A percentile compares a stretch with the other conserved stretches of the same genome.
Evolutionary conservation across 257 asterid species (phyloP).

Genomic region (Gentiana dahurica): DNA sequence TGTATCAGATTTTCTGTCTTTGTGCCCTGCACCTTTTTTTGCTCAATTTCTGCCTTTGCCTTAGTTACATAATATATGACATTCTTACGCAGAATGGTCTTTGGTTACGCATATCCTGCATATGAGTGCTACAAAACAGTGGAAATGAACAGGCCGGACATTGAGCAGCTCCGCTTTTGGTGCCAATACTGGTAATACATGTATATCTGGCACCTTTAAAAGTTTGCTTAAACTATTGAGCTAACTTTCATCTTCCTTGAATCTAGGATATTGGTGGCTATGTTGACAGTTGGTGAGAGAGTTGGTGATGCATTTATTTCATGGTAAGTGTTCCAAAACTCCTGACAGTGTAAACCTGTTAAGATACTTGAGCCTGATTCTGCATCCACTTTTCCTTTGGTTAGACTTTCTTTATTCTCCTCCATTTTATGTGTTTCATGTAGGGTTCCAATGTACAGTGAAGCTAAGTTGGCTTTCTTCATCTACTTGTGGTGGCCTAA

Average conservation of each 20-base stretch:
- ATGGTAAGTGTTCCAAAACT: slow-evolving; percentile 38
- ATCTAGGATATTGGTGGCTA: slow-evolving; percentile 85
- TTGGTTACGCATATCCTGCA: slow-evolving; percentile 94
- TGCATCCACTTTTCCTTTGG: slow-evolving; percentile 6
- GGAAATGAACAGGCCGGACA: slow-evolving; percentile 85
- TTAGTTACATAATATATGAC: slow-evolving; percentile 7
- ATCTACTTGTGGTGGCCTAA: slow-evolving; percentile 92
- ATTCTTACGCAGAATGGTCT: slow-evolving; percentile 48
- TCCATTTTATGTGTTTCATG: slow-evolving; percentile 31
- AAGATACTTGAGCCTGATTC: neutral
- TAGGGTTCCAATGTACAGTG: too few relatives aligned
- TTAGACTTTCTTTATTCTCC: slow-evolving; percentile 1
- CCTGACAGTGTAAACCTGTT: neutral
- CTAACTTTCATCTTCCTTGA: slow-evolving; percentile 3
- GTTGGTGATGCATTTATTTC: slow-evolving; percentile 78
- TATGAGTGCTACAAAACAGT: slow-evolving; percentile 81
- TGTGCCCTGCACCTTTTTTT: too few relatives aligned
- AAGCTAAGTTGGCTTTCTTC: slow-evolving; percentile 94
- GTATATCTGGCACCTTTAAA: neutral
- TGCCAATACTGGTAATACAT: slow-evolving; percentile 78
- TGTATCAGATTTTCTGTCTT: slow-evolving; percentile 3
- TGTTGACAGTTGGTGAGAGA: slow-evolving; percentile 80
- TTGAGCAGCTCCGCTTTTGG: slow-evolving; percentile 87
- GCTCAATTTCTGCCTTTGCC: slow-evolving; percentile 6
- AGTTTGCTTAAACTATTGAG: slow-evolving; percentile 8